Percentiles rank a stretch among this genome's conserved stretches.
These are phyloP conservation scores for Debaryomyces nepalensis DNA, from an alignment of 1,139 yeast genomes.

Conservation along the genomic window DNA sequence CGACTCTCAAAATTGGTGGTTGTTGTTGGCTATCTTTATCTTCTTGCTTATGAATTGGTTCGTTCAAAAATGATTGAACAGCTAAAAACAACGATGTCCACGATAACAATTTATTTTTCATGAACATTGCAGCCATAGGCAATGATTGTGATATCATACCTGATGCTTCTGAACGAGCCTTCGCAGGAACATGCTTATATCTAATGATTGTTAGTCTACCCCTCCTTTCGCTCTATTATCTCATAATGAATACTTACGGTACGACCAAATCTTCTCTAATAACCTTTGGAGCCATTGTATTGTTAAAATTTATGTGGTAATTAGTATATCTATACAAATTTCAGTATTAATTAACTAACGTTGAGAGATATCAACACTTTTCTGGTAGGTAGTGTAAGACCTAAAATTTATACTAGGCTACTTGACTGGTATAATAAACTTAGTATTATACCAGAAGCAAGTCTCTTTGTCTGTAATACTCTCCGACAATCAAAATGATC, in stretches of 20 bases:
- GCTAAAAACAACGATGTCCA: constrained; percentile 61
- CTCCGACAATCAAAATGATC: constrained; percentile 38
- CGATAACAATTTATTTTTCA: constrained; percentile 57
- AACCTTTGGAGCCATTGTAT: constrained; percentile 31
- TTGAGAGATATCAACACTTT: constrained; percentile 8
- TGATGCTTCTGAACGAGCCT: constrained; percentile 51
- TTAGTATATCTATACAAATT: not conserved
- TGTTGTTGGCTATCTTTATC: constrained; percentile 30
- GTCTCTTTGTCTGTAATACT: constrained; percentile 45
- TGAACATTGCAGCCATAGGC: constrained; percentile 72
- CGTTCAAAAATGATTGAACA: constrained; percentile 52
- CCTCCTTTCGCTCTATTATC: not conserved
- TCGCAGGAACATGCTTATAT: constrained; percentile 55
- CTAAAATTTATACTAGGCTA: constrained; percentile 2
- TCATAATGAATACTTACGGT: constrained; percentile 32
- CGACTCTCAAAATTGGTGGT: constrained; percentile 50
- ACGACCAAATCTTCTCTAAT: constrained; percentile 44
- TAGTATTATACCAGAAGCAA: constrained; percentile 16
- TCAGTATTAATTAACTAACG: not conserved
- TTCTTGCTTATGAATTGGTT: constrained; percentile 47
- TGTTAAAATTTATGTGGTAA: not conserved
- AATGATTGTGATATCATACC: constrained; percentile 59
- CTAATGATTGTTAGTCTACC: constrained; percentile 25
- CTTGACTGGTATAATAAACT: not conserved
- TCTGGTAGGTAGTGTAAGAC: constrained; percentile 6